phyloP scores from a whole-genome alignment of 2,329 filamentous ascomycete genomes.

The Paecilomyces dactylethromorphus region DNA sequence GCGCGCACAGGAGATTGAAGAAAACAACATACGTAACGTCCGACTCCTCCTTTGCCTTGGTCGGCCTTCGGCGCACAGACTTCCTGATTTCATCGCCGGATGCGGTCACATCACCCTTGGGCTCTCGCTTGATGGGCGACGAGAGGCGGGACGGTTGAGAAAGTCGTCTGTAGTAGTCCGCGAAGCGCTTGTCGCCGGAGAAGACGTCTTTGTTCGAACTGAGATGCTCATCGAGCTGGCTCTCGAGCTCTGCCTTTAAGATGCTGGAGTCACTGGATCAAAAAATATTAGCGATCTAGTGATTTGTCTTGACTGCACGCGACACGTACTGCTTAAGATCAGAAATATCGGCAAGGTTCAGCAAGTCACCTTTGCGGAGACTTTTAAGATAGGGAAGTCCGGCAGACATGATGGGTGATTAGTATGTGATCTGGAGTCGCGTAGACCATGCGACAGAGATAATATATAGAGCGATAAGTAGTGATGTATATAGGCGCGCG shows the following conservation, averaged over 20 bases:
- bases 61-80: conserved; percentile 33
- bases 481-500: background rate
- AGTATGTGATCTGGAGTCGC: conserved; percentile 32
- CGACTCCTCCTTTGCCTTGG: conserved; percentile 37
- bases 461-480: conserved; percentile 1
- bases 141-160: conserved; percentile 25
- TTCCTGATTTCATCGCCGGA: conserved; percentile 29
- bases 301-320: background rate
- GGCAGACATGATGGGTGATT: conserved; percentile 50
- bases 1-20: background rate
- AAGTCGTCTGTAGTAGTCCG: conserved; percentile 64
- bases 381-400: conserved; percentile 67
- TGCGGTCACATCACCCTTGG: conserved; percentile 28
- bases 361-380: conserved; percentile 76
- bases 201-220: conserved; percentile 61
- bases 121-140: conserved; percentile 47
- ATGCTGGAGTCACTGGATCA: conserved; percentile 56
- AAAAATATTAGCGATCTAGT: background rate
- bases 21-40: conserved; percentile 11
- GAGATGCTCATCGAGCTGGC: conserved; percentile 66
- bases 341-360: conserved; percentile 64
- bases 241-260: conserved; percentile 75
- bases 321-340: conserved; percentile 65
- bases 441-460: conserved; percentile 41
- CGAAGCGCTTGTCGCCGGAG: conserved; percentile 57